A percentile compares a stretch with the other conserved stretches of the same genome.
Evolutionary conservation across 768 basidiomycete species (phyloP).

Genomic region (Mycena metata): DNA sequence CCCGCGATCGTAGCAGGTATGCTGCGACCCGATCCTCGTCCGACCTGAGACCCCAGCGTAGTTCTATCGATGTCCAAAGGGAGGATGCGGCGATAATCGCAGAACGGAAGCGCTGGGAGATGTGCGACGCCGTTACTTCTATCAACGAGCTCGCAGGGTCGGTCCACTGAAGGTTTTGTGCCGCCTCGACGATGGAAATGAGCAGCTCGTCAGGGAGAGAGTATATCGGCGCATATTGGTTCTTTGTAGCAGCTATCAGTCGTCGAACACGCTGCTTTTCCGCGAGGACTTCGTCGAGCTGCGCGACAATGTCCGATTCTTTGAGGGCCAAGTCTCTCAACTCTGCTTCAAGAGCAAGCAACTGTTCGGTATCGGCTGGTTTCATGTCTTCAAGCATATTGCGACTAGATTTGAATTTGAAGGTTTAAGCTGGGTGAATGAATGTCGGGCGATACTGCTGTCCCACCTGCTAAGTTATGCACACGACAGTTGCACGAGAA

Average conservation of each 20-base stretch:
- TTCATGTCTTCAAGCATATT: constrained; percentile 16
- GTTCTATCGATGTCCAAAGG: constrained; percentile 22
- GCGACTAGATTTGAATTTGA: not conserved
- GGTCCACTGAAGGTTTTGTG: not conserved
- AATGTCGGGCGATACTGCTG: too few species aligned
- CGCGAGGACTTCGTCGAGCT: constrained; percentile 12
- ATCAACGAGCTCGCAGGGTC: not conserved
- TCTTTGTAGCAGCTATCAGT: constrained; percentile 25
- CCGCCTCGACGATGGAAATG: constrained; percentile 16
- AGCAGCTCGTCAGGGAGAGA: constrained; percentile 25
- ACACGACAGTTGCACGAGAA: too few species aligned
- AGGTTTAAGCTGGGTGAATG: too few species aligned
- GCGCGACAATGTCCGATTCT: constrained; percentile 11
- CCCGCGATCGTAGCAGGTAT: constrained; percentile 17
- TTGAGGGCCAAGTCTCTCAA: constrained; percentile 20
- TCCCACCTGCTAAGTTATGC: too few species aligned
- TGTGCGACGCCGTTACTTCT: constrained; percentile 19
- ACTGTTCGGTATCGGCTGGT: constrained; percentile 14
- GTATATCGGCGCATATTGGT: constrained; percentile 22
- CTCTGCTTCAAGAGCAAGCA: constrained; percentile 20
- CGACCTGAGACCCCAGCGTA: constrained; percentile 19
- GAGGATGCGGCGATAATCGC: constrained; percentile 7
- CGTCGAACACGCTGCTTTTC: constrained; percentile 21
- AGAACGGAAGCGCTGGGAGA: constrained; percentile 24
- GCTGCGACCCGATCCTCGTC: constrained; percentile 18